Evolutionary conservation across 2,329 filamentous ascomycete genomes (phyloP), one percentile per base, ranked within the genome.

Genomic region (Penicillium palitans): DNA sequence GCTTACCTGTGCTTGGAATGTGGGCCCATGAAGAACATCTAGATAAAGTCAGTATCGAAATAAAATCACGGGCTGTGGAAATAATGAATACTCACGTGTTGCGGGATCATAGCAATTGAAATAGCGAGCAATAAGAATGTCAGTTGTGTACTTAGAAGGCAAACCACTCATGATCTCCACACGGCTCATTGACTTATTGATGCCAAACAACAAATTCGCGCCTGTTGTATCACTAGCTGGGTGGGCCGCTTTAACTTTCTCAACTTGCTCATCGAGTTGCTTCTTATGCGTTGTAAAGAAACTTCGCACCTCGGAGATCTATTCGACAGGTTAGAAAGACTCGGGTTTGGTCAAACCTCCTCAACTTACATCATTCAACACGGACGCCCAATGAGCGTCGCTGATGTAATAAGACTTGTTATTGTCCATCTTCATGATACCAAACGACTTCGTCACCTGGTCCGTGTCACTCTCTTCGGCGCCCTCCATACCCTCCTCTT

Each of bases 291-390:
- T 86, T 19, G 79, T 78, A 69, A 96, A 98, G 77, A 95, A 97
- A 66, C 89, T 93, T 72, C 93, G 96, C 27, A 99, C 93, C 78
- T 99, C 95, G 10, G 90, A 83, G 63, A 99, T 95, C 83, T 89
- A 55, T 29, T 37, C 9, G 17, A 7, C 6, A 47, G 7, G 31
- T 61, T 44, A 57, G 46, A 15, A 13, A 39, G 35, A 3, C 6
- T 31, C 17, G 8, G n/a, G 5, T 27, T 37, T 12, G 7, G 24
- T 15, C 6, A 12, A 48, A 35, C 19, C 4, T 25, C 45, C 29
- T 53, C 39, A 45, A 67, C 80, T 73, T 68, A 84, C 81, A 74
- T 93, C 90, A 66, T 86, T 82, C 55, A 96, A 78, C 53, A 96
- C 85, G 40, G 88, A 86, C 67, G 90, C 88, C 91, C 91, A 96